Percentiles rank a stretch among this genome's conserved stretches.
Conservation (phyloP, 306 rosid genomes). For the Quercus gilva region DNA sequence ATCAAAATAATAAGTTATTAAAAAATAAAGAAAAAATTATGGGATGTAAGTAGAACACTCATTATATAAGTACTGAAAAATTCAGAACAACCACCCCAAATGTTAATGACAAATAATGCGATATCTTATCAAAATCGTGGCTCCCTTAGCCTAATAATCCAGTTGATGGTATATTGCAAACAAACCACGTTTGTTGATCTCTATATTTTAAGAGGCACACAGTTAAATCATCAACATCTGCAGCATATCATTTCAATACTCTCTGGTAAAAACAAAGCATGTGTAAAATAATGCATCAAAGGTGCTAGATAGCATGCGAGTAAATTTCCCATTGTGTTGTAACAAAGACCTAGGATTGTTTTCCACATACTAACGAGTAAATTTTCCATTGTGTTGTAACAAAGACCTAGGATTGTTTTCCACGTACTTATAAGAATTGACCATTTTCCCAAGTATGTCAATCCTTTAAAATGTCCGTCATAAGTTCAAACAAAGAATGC, state of each 20-base stretch:
- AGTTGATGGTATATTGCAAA: background rate
- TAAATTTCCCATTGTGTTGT: background rate
- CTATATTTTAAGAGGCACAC: background rate
- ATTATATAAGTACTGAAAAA: background rate
- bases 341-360: background rate
- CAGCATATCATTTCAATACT: no score
- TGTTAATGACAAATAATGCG: background rate
- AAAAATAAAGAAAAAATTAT: background rate
- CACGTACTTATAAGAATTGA: background rate
- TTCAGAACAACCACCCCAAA: background rate
- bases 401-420: background rate
- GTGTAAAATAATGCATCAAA: background rate
- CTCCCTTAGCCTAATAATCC: background rate
- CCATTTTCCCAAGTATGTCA: background rate
- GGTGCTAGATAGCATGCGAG: background rate
- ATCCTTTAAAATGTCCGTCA: background rate
- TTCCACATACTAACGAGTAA: background rate
- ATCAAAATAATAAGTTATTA: background rate
- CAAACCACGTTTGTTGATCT: background rate
- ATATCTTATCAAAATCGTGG: background rate
- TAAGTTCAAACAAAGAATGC: background rate
- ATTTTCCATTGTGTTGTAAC: background rate
- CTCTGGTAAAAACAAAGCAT: background rate
- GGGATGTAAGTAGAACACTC: background rate
- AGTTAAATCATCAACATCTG: background rate